Evolutionary conservation across 129 eudicot species (phyloP).

Genomic region (Flaveria robusta): DNA sequence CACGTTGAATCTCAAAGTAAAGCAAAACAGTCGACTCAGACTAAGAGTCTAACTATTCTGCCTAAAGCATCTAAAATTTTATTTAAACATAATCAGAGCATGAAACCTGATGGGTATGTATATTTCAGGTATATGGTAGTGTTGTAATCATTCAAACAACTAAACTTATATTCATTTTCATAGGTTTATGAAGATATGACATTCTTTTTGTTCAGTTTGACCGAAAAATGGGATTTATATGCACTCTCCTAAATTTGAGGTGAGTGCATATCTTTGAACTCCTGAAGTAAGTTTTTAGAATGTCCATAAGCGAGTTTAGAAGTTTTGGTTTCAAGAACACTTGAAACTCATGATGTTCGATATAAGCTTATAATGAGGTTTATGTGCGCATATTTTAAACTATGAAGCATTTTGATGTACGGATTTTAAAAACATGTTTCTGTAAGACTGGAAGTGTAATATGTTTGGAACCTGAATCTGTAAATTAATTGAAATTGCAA

Average conservation of each 20-base stretch:
- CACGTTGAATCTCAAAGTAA: not conserved
- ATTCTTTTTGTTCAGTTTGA: not conserved
- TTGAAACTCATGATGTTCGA: not conserved
- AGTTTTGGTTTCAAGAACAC: not conserved
- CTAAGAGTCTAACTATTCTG: too few species aligned
- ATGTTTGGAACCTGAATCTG: not conserved
- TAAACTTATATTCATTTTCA: not conserved
- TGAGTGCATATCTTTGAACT: too few species aligned
- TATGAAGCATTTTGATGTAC: not conserved
- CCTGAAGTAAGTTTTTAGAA: slow-evolving; percentile 1
- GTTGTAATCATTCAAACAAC: not conserved
- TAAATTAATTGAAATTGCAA: not conserved
- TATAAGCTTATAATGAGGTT: not conserved
- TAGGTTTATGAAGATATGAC: not conserved
- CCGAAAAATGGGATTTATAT: not conserved
- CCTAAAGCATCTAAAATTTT: too few species aligned
- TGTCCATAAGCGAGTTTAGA: not conserved
- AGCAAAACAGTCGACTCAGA: not conserved
- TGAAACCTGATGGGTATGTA: too few species aligned
- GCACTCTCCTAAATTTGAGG: too few species aligned
- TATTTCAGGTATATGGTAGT: too few species aligned
- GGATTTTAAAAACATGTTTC: not conserved
- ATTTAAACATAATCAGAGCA: too few species aligned
- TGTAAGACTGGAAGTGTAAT: not conserved
- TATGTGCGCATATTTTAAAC: not conserved